Percentiles rank a stretch among this genome's conserved stretches.
Conservation (phyloP, 371 early-diverging fungal species). For the Mortierella sp. region DNA sequence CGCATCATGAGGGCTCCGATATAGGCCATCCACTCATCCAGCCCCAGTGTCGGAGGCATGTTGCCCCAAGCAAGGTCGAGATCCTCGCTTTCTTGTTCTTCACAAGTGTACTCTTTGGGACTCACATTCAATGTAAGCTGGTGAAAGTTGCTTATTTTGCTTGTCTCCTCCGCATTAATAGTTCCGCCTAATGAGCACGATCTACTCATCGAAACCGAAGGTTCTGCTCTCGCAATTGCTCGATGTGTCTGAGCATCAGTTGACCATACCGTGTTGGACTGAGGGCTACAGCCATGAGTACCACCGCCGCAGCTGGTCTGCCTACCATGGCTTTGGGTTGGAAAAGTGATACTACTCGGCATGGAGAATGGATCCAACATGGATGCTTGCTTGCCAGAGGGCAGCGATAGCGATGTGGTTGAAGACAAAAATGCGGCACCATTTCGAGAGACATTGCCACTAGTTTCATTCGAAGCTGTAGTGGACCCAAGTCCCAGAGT, state of each 20-base stretch:
- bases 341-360: conserved; percentile 52
- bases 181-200: neutral
- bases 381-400: conserved; percentile 10
- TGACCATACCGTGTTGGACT: conserved; percentile 29
- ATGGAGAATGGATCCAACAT: conserved; percentile 55
- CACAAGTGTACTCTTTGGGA: neutral
- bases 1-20: conserved; percentile 55
- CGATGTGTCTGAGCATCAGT: conserved; percentile 27
- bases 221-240: conserved; percentile 21
- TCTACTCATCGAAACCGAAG: neutral
- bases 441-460: neutral
- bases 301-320: conserved; percentile 4
- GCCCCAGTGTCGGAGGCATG: conserved; percentile 52
- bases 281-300: neutral
- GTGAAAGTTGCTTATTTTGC: neutral
- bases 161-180: neutral
- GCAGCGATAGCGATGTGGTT: neutral
- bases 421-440: neutral
- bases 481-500: conserved; percentile 19
- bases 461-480: neutral
- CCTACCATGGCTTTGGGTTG: conserved; percentile 20
- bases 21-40: conserved; percentile 55
- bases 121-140: neutral
- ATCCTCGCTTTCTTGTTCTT: conserved; percentile 19
- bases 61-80: conserved; percentile 46